Conservation (phyloP, 2,329 filamentous ascomycete species). For the Tolypocladium tropicale region DNA sequence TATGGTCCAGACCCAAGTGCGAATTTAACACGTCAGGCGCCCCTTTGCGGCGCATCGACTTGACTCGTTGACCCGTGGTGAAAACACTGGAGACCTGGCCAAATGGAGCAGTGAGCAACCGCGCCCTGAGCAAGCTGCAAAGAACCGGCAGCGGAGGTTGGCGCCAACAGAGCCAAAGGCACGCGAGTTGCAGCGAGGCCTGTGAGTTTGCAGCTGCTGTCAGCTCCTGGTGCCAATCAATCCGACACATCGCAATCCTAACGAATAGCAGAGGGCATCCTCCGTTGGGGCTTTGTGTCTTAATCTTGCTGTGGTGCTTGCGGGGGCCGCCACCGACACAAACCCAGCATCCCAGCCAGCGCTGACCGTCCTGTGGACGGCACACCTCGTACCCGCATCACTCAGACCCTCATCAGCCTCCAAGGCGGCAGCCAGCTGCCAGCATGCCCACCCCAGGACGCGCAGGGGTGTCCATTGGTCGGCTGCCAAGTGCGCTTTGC, state of each 20-base stretch:
- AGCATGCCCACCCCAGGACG: not conserved
- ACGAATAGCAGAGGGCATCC: not conserved
- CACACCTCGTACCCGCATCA: not conserved
- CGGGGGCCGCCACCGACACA: not conserved
- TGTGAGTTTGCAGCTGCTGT: not conserved
- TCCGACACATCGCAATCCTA: constrained; percentile 1
- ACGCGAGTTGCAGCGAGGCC: not conserved
- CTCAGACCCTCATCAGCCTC: not conserved
- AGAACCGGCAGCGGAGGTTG: not conserved
- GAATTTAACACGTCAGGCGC: constrained; percentile 1
- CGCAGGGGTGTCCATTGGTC: not conserved
- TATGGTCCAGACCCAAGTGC: not conserved
- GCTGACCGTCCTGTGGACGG: not conserved
- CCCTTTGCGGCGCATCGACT: not conserved
- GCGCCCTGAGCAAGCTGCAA: not conserved
- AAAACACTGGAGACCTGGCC: not conserved
- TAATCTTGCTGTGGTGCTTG: not conserved
- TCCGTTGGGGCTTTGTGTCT: not conserved
- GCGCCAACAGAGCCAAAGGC: not conserved
- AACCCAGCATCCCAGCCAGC: not conserved
- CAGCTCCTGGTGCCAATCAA: not conserved
- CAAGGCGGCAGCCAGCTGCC: not conserved
- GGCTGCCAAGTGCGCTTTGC: not conserved
- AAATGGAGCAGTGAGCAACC: not conserved
- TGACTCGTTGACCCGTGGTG: not conserved